These are phyloP conservation scores for Penicillium argentinense DNA, from an alignment of 495 filamentous ascomycete genomes.

Conservation along the genomic window DNA sequence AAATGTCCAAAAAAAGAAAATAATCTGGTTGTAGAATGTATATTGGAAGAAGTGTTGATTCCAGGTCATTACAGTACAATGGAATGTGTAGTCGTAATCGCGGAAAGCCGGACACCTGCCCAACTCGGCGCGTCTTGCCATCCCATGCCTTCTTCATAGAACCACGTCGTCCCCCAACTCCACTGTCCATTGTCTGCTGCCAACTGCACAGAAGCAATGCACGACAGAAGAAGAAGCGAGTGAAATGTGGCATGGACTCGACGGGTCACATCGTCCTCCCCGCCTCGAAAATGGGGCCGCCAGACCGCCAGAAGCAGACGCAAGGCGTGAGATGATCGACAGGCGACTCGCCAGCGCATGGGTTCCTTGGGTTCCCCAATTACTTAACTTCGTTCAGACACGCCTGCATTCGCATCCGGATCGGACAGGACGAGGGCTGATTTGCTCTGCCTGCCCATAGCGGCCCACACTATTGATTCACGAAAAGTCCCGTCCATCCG, in stretches of 20 bases:
- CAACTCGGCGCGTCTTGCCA: no score
- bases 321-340: slow-evolving; percentile 26
- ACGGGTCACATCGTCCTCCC: slow-evolving; percentile 4
- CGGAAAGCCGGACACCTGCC: no score
- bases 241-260: slow-evolving; percentile 7
- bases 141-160: neutral
- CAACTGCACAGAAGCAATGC: no score
- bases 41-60: no score
- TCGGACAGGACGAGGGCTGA: slow-evolving; percentile 13
- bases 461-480: slow-evolving; percentile 20
- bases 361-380: slow-evolving; percentile 14
- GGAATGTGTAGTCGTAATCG: no score
- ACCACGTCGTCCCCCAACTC: slow-evolving; percentile 1
- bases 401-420: slow-evolving; percentile 16
- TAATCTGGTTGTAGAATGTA: no score
- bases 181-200: neutral
- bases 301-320: slow-evolving; percentile 28
- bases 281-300: slow-evolving; percentile 7
- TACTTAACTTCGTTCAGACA: slow-evolving; percentile 15
- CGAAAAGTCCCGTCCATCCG: neutral
- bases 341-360: slow-evolving; percentile 27
- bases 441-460: slow-evolving; percentile 9
- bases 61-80: no score
- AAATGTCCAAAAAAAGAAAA: no score
- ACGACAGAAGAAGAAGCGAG: neutral